Conservation (phyloP, 2,329 filamentous ascomycete genomes). For the Diaporthe helianthi region DNA sequence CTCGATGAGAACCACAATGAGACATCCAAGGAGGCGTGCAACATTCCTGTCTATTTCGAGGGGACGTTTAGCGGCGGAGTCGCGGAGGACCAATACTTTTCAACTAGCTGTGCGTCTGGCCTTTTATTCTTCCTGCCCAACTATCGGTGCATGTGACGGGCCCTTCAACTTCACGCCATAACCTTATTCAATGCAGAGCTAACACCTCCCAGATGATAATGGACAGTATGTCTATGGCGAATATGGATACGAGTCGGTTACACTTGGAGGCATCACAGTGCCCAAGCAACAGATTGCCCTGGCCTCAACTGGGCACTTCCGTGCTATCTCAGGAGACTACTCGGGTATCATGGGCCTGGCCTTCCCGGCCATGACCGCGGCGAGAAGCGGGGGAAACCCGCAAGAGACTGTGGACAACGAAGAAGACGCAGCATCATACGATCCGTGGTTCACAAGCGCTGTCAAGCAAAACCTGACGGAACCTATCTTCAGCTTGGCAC, state of each 20-base stretch:
- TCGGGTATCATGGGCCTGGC: conserved; percentile 30
- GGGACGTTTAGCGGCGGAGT: neutral
- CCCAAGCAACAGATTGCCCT: conserved; percentile 25
- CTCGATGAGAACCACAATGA: conserved; percentile 12
- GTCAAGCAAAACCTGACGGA: conserved; percentile 21
- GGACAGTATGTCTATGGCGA: conserved; percentile 28
- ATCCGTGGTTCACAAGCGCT: conserved; percentile 31
- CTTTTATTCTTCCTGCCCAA: neutral
- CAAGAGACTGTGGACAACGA: neutral
- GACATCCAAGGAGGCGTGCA: neutral
- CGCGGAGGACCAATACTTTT: conserved; percentile 27
- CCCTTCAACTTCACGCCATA: no score
- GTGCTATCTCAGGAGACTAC: conserved; percentile 19
- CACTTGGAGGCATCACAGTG: conserved; percentile 24
- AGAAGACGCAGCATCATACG: conserved; percentile 13
- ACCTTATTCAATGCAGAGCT: neutral
- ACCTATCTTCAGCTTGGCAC: conserved; percentile 31
- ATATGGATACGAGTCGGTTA: conserved; percentile 24
- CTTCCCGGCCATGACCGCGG: conserved; percentile 29
- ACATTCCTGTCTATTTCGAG: conserved; percentile 13
- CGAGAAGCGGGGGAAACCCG: conserved; percentile 1
- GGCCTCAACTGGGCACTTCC: conserved; percentile 20
- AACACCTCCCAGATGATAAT: neutral
- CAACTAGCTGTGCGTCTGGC: conserved; percentile 5
- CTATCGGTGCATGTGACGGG: no score